Evolutionary conservation across 176 grass and related monocot species (phyloP).

Genomic region (Rhynchospora breviuscula): DNA sequence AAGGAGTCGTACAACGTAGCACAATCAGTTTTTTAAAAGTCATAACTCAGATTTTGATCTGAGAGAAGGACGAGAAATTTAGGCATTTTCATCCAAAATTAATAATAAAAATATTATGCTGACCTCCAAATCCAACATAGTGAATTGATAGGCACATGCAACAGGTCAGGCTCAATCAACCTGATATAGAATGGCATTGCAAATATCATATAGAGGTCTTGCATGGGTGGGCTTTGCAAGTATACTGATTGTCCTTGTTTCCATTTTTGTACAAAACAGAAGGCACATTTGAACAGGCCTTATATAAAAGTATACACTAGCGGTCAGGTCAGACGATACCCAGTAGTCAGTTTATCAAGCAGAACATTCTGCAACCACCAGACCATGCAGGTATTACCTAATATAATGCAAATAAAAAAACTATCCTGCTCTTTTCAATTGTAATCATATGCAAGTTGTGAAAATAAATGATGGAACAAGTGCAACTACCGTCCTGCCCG

Average conservation of each 20-base stretch:
- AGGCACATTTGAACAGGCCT: neutral
- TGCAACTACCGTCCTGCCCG: slow-evolving; percentile 2
- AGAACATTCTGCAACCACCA: neutral
- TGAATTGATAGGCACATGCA: neutral
- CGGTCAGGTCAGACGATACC: too few relatives aligned
- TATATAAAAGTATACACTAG: neutral
- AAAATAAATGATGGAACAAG: neutral
- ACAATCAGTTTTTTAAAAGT: neutral
- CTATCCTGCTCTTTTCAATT: neutral
- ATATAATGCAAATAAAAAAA: neutral
- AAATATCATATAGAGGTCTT: neutral
- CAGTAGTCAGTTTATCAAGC: neutral
- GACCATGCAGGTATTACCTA: neutral
- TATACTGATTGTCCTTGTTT: neutral
- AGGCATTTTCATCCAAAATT: neutral
- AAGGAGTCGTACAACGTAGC: neutral
- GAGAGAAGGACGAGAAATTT: neutral
- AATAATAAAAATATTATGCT: neutral
- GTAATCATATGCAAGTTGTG: neutral
- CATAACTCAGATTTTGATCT: neutral
- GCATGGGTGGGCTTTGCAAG: neutral
- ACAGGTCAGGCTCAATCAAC: neutral
- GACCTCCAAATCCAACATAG: neutral
- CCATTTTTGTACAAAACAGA: neutral
- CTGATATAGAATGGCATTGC: neutral